Base-by-base conservation (phyloP, 768 basidiomycete genomes). In the Podaxis mareebaensis region DNA sequence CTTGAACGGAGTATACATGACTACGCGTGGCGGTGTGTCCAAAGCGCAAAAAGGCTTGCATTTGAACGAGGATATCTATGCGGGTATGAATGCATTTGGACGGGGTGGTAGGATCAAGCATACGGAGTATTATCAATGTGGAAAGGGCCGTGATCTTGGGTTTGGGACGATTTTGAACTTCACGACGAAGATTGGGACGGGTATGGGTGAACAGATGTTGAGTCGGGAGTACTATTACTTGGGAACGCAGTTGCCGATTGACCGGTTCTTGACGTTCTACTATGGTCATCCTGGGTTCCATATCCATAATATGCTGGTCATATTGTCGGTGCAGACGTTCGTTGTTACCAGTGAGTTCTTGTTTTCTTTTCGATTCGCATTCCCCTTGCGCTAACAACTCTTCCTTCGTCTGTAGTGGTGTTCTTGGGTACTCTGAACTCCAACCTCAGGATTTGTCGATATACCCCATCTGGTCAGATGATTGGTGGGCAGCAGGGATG, bases 1-100 rank as follows among this genome's bases (percentile, higher is more conserved):
- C 88, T 83, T 99, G 68, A 97, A 98, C 74, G 96, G 89, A 46
- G 77, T 96, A 60, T 99, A 93, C 81, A 99, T 99, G 97, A 94
- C 85, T 65, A 99, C 97, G 1, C 95, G 97, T 42, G 97, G 97
- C 40, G 97, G 97, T 70, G 90, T 98, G 7, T 99, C 96, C 49
- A 99, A 99, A 79, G 97, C 97, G 39, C 97, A 99, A 77, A 99
- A 99, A 76, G 97, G 97, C 58, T 77, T 99, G n/a, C 97, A 99
- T 75, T 78, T 99, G 62, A 99, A 99, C 80, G 97, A 99, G 77
- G 97, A 99, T 85, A 99, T 99, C 74, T 99, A 96, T 73, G 97
- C 97, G 33, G 97, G 97, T 64, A 99, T 99, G 93, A 98, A 89
- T 69, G 96, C 96, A 3, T 92, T 98, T 69, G 96, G 96, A 61